A percentile compares a stretch with the other conserved stretches of the same genome.
These are phyloP conservation scores for Plantago ovata DNA, from an alignment of 257 asterid species.

Conservation along the genomic window DNA sequence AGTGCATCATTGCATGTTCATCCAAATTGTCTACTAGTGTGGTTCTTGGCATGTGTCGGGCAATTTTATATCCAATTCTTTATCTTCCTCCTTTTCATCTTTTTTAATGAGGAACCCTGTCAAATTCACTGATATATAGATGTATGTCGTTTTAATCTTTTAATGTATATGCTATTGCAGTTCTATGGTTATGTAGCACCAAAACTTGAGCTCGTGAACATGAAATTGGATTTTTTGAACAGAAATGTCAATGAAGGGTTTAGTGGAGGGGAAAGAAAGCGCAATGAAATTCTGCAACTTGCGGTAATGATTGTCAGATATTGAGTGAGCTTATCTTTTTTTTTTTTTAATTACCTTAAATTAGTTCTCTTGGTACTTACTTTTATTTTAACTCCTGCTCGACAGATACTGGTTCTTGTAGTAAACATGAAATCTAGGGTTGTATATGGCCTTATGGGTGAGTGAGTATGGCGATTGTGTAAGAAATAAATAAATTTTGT, in stretches of 20 bases:
- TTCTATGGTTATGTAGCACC: conserved; percentile 82
- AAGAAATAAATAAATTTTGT: no score
- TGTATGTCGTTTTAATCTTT: not conserved
- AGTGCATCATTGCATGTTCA: no score
- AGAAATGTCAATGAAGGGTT: conserved; percentile 98
- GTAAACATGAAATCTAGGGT: not conserved
- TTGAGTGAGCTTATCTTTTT: not conserved
- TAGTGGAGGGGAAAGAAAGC: conserved; percentile 98
- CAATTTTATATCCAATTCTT: no score
- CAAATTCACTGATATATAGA: no score
- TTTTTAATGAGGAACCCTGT: no score
- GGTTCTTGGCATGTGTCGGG: no score
- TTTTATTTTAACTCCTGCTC: not conserved
- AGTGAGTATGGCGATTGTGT: no score
- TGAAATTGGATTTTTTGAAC: conserved; percentile 84
- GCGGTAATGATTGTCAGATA: conserved; percentile 49
- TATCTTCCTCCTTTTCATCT: no score
- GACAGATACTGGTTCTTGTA: not conserved
- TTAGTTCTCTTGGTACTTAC: not conserved
- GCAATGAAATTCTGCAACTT: conserved; percentile 94
- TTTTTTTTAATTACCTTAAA: not conserved
- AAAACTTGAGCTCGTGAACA: conserved; percentile 82
- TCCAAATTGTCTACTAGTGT: no score
- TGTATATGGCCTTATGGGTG: not conserved
- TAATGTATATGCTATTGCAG: conserved; percentile 42